These are phyloP conservation scores for Lepiota brunneoincarnata DNA, from an alignment of 768 basidiomycete species.

Conservation along the genomic window DNA sequence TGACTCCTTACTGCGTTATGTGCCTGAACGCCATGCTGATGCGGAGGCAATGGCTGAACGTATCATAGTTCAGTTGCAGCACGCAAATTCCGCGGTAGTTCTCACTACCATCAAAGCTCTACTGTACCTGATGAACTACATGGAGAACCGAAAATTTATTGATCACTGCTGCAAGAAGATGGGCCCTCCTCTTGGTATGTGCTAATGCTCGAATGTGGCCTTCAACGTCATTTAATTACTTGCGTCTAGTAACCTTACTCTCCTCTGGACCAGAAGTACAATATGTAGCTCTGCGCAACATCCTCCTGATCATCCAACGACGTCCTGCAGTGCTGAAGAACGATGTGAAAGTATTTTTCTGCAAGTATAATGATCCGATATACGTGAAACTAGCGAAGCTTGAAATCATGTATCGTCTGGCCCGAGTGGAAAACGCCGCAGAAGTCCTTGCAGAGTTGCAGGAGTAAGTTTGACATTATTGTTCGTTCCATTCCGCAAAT, in stretches of 20 bases:
- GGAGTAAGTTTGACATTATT: constrained; percentile 55
- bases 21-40: constrained; percentile 85
- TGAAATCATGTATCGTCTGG: constrained; percentile 98
- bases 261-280: constrained; percentile 99
- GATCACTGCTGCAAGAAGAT: constrained; percentile 95
- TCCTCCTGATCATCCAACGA: constrained; percentile 94
- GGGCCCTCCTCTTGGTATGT: constrained; percentile 90
- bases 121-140: constrained; percentile 98
- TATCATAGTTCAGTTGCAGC: constrained; percentile 88
- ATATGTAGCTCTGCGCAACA: constrained; percentile 96
- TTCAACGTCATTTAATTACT: background rate
- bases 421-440: constrained; percentile 88
- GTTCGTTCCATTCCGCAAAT: background rate
- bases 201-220: background rate
- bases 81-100: constrained; percentile 99
- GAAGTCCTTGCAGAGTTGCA: constrained; percentile 94
- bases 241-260: constrained; percentile 74
- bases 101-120: constrained; percentile 96
- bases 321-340: constrained; percentile 90
- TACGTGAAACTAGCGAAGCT: constrained; percentile 98
- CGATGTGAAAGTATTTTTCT: constrained; percentile 99
- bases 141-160: constrained; percentile 83
- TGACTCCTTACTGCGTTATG: constrained; percentile 89
- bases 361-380: constrained; percentile 99
- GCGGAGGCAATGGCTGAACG: constrained; percentile 96